Base-by-base conservation (phyloP, 441 rosid genomes). In the Capsella rubella region DNA sequence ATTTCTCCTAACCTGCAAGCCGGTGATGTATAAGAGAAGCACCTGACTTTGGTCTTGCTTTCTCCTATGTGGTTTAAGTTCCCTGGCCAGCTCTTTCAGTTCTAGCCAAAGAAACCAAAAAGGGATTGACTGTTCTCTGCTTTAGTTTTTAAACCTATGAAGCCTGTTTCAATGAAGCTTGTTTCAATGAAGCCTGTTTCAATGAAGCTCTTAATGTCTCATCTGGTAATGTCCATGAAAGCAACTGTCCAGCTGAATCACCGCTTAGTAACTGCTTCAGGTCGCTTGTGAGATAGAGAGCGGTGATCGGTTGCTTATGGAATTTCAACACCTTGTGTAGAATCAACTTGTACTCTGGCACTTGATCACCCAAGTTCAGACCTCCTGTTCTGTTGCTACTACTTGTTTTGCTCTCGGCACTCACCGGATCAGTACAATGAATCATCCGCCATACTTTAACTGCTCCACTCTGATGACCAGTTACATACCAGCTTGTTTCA, bases 391-490 rank as follows among this genome's bases (percentile, higher is more conserved):
- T 83, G 64, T 69, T 79, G 72, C 71, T 84, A 74, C 70, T 83
- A 82, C 80, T 76, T 68, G 82, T 77, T 78, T 84, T 91, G 79
- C 84, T 83, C 54, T 56, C 69, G 47, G 78, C 78, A 72, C 78
- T 85, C 76, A 82, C 86, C 25, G 83, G 86, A 80, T 76, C 85
- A 15, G 98, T 78, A 82, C 80, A 80, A 83, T 96, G 95, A 65
- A 92, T 80, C 99, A 96, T 90, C 69, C 90, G 87, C 99, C 99
- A 96, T 67, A 96, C 86, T 85, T 94, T 96, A 60, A 96, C 82
- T 1, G 99, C 93, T 35, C 99, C 99, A 81, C 98, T 96, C 82
- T 94, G 99, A 81, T 94, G 99, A 67, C 99, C 99, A 11, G 99
- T 94, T 73, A 85, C 97, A 56, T 89, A 94, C 98, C 99, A 96